Base-by-base conservation (phyloP, 371 early-diverging fungal species). In the Rhizomucor pusillus region DNA sequence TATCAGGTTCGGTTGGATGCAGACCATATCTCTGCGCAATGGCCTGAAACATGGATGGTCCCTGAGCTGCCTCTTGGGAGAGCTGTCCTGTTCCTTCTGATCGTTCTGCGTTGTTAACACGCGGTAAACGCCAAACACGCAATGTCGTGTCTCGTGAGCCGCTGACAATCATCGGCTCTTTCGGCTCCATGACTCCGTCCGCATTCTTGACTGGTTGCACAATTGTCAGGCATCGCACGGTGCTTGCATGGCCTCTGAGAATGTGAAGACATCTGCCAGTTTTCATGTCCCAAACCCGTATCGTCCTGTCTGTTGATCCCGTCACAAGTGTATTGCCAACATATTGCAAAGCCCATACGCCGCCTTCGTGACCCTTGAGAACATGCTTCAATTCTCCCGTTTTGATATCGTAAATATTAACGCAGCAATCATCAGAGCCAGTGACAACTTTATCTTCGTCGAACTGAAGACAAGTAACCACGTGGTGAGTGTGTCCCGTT, bases 281-380 rank as follows among this genome's bases (percentile, higher is more conserved):
- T 24, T 87, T 84, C 66, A 95, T 85, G 65, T 99, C 93, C 99
- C 99, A 99, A 0, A 99, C 90, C 14, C 97, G 84, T 16, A 98
- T 92, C 0, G 94, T 92, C 25, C 97, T 84, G 67, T 99, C 99
- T 1, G 97, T 99, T 23, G 95, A 93, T n/a, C 99, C 99, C 37
- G 92, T 92, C 3, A 98, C 95, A 1, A 99, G 79, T 0, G 91
- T 85, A 47, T 91, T 87, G 43, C 89, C 90, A 35, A 86, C 84
- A 57, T 91, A 92, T 54, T 94, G 89, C 50, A 99, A 78, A 0
- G 98, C 93, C 99, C 99, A 99, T 2, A 99, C 97, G 46, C 99
- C 99, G 33, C 99, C 99, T 22, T 92, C 93, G 69, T 99, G 99
- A 6, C 98, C 99, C 13, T 73, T 75, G 18, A 99, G 80, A 43